These are phyloP conservation scores for Globisporangium nodosum DNA, from an alignment of 352 stramenopile genomes.

Conservation along the genomic window DNA sequence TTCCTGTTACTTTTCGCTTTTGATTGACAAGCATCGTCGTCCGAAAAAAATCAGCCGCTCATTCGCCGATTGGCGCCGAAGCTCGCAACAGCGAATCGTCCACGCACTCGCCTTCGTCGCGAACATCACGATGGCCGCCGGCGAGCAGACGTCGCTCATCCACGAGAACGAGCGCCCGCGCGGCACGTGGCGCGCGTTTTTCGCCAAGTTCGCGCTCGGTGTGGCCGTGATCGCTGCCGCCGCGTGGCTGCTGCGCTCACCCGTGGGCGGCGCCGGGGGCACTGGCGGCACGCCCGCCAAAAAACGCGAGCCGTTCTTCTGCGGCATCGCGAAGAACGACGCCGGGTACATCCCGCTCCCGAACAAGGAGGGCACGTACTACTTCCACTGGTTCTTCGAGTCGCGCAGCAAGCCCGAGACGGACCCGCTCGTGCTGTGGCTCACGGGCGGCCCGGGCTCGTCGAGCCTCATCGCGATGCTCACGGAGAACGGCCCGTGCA, in stretches of 20 bases:
- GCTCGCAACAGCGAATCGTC: too few relatives aligned
- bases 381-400: conserved; percentile 44
- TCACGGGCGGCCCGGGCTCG: conserved; percentile 32
- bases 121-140: background rate
- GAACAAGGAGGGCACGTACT: conserved; percentile 36
- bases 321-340: conserved; percentile 17
- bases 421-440: conserved; percentile 31
- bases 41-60: too few relatives aligned
- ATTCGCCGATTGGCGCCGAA: too few relatives aligned
- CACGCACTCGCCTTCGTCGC: too few relatives aligned
- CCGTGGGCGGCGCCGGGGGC: background rate
- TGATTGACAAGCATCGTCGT: too few relatives aligned
- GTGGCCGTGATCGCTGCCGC: conserved; percentile 5
- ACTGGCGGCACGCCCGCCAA: background rate
- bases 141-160: conserved; percentile 7
- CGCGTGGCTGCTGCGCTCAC: conserved; percentile 6
- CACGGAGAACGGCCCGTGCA: conserved; percentile 32
- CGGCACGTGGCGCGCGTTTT: conserved; percentile 8
- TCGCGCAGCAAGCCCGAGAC: conserved; percentile 16
- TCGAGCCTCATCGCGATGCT: conserved; percentile 34
- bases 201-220: conserved; percentile 7
- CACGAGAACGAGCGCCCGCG: background rate
- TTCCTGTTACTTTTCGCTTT: too few relatives aligned
- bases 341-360: conserved; percentile 27
- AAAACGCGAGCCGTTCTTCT: conserved; percentile 14